Conservation (phyloP, 179 eudicot genomes). For the Pouteria campechiana region DNA sequence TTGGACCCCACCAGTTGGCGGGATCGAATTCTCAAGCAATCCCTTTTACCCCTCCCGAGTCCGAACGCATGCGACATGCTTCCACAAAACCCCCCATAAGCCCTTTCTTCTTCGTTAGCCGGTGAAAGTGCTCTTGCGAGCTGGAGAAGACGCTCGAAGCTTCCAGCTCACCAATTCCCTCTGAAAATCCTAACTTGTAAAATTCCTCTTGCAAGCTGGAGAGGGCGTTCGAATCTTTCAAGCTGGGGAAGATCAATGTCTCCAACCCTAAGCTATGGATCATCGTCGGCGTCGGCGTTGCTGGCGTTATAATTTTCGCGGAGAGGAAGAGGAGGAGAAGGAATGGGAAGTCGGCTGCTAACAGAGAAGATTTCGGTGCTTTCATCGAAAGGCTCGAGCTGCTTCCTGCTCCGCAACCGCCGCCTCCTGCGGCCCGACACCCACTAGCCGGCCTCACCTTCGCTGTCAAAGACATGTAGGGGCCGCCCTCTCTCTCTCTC, state of each 20-base stretch:
- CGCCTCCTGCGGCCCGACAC: conserved; percentile 70
- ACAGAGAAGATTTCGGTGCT: conserved; percentile 55
- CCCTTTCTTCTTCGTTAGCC: no score
- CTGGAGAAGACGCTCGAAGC: no score
- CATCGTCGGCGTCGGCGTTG: conserved; percentile 56
- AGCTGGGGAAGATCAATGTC: conserved; percentile 9
- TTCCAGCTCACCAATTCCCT: no score
- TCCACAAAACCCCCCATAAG: no score
- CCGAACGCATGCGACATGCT: no score
- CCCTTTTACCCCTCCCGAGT: no score
- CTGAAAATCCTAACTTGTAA: no score
- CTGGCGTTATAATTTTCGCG: conserved; percentile 48
- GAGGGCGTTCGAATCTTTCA: no score
- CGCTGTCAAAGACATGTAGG: conserved; percentile 61
- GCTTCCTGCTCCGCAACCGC: conserved; percentile 65
- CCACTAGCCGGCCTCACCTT: conserved; percentile 45
- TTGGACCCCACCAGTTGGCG: no score
- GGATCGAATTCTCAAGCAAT: no score
- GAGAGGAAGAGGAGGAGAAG: conserved; percentile 36
- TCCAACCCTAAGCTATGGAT: conserved; percentile 63
- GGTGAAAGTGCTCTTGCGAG: no score
- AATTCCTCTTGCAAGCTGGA: no score
- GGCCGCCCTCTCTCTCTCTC: not conserved
- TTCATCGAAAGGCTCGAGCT: conserved; percentile 61
- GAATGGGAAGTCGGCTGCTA: conserved; percentile 10